Percentiles rank a stretch among this genome's conserved stretches.
These are phyloP conservation scores for Cryptococcus sp. DNA, from an alignment of 1,284 basidiomycete genomes.

Conservation along the genomic window DNA sequence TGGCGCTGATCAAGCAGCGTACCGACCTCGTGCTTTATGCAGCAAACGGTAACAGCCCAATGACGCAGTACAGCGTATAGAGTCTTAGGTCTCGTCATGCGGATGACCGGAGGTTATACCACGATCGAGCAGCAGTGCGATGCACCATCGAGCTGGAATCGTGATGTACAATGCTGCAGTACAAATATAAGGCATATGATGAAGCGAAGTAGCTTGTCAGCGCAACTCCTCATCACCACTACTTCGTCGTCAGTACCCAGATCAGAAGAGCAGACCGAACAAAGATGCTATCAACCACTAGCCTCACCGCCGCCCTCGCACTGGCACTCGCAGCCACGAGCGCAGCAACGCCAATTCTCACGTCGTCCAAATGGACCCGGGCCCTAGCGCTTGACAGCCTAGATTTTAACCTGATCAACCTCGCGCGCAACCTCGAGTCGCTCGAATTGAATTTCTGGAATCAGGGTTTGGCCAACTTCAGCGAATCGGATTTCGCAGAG, in stretches of 20 bases:
- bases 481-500: slow-evolving; percentile 19
- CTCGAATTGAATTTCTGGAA: slow-evolving; percentile 25
- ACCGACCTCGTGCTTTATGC: too few relatives aligned
- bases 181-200: too few relatives aligned
- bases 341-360: slow-evolving; percentile 14
- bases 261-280: not conserved
- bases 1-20: too few relatives aligned
- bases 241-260: not conserved
- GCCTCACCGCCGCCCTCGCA: slow-evolving; percentile 1
- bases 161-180: too few relatives aligned
- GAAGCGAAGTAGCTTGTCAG: too few relatives aligned
- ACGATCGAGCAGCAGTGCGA: too few relatives aligned
- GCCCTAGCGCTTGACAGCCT: slow-evolving; percentile 4
- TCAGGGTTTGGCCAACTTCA: slow-evolving; percentile 23
- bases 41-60: too few relatives aligned
- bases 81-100: too few relatives aligned
- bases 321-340: slow-evolving; percentile 1
- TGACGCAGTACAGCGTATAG: too few relatives aligned
- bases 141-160: too few relatives aligned
- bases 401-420: slow-evolving; percentile 25
- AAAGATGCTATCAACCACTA: not conserved
- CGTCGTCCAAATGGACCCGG: slow-evolving; percentile 8
- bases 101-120: too few relatives aligned
- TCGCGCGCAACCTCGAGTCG: slow-evolving; percentile 26
- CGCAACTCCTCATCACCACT: slow-evolving; percentile 1